Evolutionary conservation across 2,329 filamentous ascomycete genomes (phyloP), one percentile per base, ranked within the genome.

Genomic region (Cladosporium oxysporum): DNA sequence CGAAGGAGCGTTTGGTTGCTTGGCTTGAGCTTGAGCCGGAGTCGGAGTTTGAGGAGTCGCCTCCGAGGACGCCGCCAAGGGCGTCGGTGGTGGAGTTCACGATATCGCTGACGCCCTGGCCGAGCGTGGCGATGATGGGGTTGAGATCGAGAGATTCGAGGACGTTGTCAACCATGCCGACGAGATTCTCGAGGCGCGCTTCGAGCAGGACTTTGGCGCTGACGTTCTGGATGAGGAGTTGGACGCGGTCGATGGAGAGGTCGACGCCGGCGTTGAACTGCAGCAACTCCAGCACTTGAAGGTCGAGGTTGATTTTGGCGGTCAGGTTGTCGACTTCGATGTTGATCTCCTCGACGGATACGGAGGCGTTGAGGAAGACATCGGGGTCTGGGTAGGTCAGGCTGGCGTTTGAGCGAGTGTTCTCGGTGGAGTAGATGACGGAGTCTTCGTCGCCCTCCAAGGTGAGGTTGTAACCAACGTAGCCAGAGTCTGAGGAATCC

Each of bases 251-350:
- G 77, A 88, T 85, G 60, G 80, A 83, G 2, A 84, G 80, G 72
- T 86, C 84, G 44, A 89, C 86, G 55, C 86, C 87, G 2, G 87
- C 87, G 69, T 83, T 87, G 80, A 88, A 87, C 65, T 83, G 78
- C 53, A 88, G 82, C 53, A 88, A 79, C 67, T 83, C 81, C 49
- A 88, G 79, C 11, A 88, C 85, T 73, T 87, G 83, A 18, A 66
- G 35, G 87, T 79, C 72, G 87, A 88, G 75, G 87, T 81, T 70
- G 63, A 69, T 62, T 28, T 69, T 62, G 28, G 66, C 66, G 1
- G 84, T 86, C 64, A 88, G 80, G 71, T 88, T 87, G 66, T 85
- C 79, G 14, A 88, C 86, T 58, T 83, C 79, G 65, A 89, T 82
- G 73, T 81, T 79, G 76, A 89, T 88, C 72, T 85, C 82, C 68